Evolutionary conservation across 495 filamentous ascomycete species (phyloP), one percentile per base, ranked within the genome.

Genomic region (Thermothielavioides terrestris): DNA sequence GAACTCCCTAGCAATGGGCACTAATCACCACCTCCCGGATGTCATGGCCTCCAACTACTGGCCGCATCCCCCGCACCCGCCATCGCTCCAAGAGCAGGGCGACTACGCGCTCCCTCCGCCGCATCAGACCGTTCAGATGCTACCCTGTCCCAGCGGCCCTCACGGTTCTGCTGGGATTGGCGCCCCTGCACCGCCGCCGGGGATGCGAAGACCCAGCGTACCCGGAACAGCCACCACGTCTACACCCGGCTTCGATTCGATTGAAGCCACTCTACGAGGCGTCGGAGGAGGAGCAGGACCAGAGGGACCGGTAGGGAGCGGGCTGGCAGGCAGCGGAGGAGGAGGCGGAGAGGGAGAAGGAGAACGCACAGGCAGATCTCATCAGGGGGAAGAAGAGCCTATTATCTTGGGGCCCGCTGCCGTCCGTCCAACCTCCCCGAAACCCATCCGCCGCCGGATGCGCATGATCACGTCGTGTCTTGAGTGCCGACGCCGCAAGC

Each of bases 401-500:
- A 6, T 1, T 28, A 30, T 28, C 2, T 9, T 20, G 6, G 25
- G 38, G 14, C 31, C 36, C 11, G n/a, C 18, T 0, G 18, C 40
- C 20, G 23, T 34, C 12, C 6, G n/a, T n/a, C n/a, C 49, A 7
- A 18, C 22, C 40, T 23, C 40, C 15, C 38, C 22, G 21, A 73
- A 69, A 42, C 69, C 70, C 15, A 79, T 85, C 50, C 74, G 82
- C 17, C 71, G 83, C 27, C 69, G 83, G 39, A 85, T 85, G 61
- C 75, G 83, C 49, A 74, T 82, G 71, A 85, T 86, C 50, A 81
- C 76, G 26, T 80, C 77, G 8, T 85, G 82, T 62, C 66, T 84
- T 40, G 81, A 86, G 63, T 92, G 86, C 58, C 79, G 84, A 25
- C 77, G 81, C 32, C 79, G 87, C 39, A 92, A 92, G 67, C 75